Evolutionary conservation across 164 flowering plant species (phyloP).

Genomic region (Stephania cephalantha): DNA sequence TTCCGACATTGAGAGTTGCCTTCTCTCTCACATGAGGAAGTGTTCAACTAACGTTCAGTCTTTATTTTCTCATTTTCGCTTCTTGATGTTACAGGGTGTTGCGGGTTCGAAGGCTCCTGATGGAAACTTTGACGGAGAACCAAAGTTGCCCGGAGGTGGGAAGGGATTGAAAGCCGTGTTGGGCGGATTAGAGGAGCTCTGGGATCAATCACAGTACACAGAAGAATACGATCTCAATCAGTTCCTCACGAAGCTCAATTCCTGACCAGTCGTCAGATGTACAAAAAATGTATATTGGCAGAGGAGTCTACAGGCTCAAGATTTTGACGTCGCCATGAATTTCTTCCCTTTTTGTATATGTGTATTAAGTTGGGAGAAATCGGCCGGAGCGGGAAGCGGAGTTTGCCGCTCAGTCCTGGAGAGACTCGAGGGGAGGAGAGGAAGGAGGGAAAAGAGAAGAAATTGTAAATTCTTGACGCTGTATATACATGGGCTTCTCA

Average conservation of each 20-base stretch:
- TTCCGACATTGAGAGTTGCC: neutral
- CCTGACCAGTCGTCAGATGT: conserved; percentile 33
- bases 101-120: conserved; percentile 32
- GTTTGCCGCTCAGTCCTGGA: neutral
- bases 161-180: conserved; percentile 88
- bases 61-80: neutral
- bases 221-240: conserved; percentile 89
- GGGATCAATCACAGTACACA: conserved; percentile 97
- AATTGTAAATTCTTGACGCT: neutral
- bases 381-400: neutral
- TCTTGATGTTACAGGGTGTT: conserved; percentile 35
- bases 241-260: conserved; percentile 77
- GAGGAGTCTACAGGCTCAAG: conserved; percentile 25
- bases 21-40: neutral
- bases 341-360: conserved; percentile 14
- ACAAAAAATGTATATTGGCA: conserved; percentile 29
- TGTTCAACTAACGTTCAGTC: too few relatives aligned
- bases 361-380: neutral
- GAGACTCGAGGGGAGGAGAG: neutral
- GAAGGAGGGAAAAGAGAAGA: neutral
- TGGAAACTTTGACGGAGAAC: conserved; percentile 36
- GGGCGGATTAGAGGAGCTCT: conserved; percentile 84
- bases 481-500: neutral
- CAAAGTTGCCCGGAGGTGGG: conserved; percentile 40
- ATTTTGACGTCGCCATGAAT: conserved; percentile 24